phyloP scores from a whole-genome alignment of 129 eudicot genomes.

The Chrysanthemum lavandulifolium region DNA sequence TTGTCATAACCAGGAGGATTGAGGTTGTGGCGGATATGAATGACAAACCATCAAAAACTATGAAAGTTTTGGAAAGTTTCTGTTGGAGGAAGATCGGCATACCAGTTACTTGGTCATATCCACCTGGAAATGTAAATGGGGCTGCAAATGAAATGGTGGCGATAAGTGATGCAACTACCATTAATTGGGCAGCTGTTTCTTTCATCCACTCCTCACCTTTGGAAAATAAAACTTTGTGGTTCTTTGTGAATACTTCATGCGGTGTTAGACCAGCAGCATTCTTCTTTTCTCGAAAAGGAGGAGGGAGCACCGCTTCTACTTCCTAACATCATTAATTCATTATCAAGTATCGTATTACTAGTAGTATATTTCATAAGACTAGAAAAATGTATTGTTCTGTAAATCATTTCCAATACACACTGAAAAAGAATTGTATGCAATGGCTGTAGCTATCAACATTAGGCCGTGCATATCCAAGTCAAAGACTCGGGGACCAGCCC shows the following conservation, averaged over 20 bases:
- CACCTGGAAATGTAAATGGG: not conserved
- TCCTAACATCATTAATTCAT: not conserved
- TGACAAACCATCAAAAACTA: not conserved
- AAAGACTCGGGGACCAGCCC: too few species aligned
- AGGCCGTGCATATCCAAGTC: too few species aligned
- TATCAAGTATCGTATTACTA: not conserved
- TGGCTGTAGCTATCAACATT: too few species aligned
- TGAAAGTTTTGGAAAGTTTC: not conserved
- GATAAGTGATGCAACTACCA: not conserved
- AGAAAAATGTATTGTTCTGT: not conserved
- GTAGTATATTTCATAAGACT: not conserved
- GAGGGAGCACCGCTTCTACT: conserved; percentile 1
- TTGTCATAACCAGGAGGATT: not conserved
- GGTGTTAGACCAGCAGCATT: conserved; percentile 3
- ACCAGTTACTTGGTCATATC: conserved; percentile 3
- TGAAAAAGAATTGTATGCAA: too few species aligned
- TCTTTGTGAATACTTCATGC: not conserved
- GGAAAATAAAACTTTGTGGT: not conserved
- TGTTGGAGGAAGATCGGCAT: not conserved
- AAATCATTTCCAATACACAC: too few species aligned
- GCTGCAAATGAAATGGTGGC: conserved; percentile 3
- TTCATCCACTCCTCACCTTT: conserved; percentile 3
- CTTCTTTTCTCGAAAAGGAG: conserved; percentile 3
- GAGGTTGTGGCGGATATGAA: not conserved
- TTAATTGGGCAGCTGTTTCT: conserved; percentile 1